Conservation (phyloP, 345 rosid species). For the Brassica juncea region DNA sequence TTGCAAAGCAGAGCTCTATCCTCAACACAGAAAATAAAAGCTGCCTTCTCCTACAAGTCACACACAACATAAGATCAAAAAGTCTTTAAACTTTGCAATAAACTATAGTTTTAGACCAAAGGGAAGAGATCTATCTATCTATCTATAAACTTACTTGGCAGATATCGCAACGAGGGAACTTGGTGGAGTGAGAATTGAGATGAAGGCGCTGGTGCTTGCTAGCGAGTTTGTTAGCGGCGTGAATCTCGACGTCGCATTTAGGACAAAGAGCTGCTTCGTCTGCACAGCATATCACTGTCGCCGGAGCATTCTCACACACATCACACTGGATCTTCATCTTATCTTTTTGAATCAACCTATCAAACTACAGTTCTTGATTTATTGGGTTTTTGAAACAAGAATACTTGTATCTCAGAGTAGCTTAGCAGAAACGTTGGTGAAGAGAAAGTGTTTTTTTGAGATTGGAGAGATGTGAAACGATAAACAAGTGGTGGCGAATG, state of each 20-base stretch:
- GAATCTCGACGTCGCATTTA: conserved; percentile 81
- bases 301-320: conserved; percentile 94
- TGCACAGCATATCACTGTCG: conserved; percentile 91
- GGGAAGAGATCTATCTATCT: background rate
- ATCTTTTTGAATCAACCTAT: background rate
- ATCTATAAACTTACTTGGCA: conserved; percentile 58
- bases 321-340: conserved; percentile 96
- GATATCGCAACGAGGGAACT: conserved; percentile 88
- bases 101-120: background rate
- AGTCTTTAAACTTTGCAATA: background rate
- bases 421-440: background rate
- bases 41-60: conserved; percentile 78
- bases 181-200: conserved; percentile 65
- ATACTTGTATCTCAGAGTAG: conserved; percentile 6
- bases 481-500: background rate
- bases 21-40: conserved; percentile 96
- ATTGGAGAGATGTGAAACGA: background rate
- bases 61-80: conserved; percentile 5
- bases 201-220: conserved; percentile 96
- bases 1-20: conserved; percentile 90
- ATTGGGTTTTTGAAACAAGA: background rate
- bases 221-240: conserved; percentile 92
- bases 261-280: conserved; percentile 96
- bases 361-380: background rate
- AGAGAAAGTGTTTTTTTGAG: conserved; percentile 2